These are phyloP conservation scores for Ephemerocybe angulata DNA, from an alignment of 768 basidiomycete species.

Conservation along the genomic window DNA sequence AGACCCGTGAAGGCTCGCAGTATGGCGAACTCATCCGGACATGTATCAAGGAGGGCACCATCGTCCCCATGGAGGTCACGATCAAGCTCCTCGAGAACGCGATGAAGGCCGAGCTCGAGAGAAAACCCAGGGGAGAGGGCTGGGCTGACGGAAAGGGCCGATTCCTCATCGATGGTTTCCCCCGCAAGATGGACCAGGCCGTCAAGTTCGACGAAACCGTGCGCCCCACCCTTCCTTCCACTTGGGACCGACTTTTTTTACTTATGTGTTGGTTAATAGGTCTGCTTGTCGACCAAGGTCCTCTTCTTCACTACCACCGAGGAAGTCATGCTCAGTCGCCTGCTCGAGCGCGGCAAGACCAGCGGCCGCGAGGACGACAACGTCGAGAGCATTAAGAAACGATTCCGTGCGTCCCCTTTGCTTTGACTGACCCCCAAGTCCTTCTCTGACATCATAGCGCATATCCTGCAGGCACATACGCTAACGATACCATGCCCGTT, in stretches of 20 bases:
- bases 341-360: conserved; percentile 89
- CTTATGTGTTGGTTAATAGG: conserved; percentile 37
- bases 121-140: conserved; percentile 37
- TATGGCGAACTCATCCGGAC: conserved; percentile 82
- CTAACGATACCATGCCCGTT: conserved; percentile 88
- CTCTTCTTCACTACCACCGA: conserved; percentile 87
- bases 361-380: conserved; percentile 97
- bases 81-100: conserved; percentile 93
- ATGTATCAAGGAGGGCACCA: conserved; percentile 86
- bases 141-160: conserved; percentile 75
- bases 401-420: conserved; percentile 93
- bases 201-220: conserved; percentile 85
- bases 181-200: conserved; percentile 98
- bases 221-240: conserved; percentile 17
- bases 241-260: neutral
- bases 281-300: conserved; percentile 76
- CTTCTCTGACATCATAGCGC: conserved; percentile 15
- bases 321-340: conserved; percentile 78
- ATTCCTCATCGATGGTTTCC: conserved; percentile 97
- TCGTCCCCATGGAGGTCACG: conserved; percentile 97
- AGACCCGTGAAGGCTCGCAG: conserved; percentile 77
- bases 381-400: conserved; percentile 88
- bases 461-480: conserved; percentile 79
- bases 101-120: conserved; percentile 63
- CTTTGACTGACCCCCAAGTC: no score